Conservation (phyloP, 179 eudicot species). For the Nepenthes alata region DNA sequence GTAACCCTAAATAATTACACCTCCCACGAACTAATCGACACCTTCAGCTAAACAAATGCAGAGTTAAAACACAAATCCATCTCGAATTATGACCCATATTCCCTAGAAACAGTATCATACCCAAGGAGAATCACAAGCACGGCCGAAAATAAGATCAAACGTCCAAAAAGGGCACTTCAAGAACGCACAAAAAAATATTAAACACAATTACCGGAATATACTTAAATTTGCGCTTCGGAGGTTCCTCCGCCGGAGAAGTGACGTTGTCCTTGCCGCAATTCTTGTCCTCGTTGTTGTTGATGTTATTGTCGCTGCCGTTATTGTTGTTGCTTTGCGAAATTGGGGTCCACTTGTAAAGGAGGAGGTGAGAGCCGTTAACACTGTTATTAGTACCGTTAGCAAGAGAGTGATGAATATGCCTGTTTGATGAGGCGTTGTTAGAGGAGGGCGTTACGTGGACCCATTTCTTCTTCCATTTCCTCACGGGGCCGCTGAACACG, state of each 20-base stretch:
- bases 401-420: slow-evolving; percentile 14
- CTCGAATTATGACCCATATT: background rate
- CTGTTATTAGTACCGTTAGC: slow-evolving; percentile 24
- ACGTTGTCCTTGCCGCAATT: slow-evolving; percentile 10
- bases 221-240: slow-evolving; percentile 30
- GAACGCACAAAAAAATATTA: background rate
- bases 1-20: slow-evolving; percentile 1
- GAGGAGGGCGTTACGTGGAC: slow-evolving; percentile 40
- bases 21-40: background rate
- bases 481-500: slow-evolving; percentile 81
- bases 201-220: slow-evolving; percentile 53
- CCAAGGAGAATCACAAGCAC: too few species aligned
- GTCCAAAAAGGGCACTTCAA: background rate
- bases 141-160: background rate
- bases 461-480: slow-evolving; percentile 92
- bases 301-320: slow-evolving; percentile 3
- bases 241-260: background rate
- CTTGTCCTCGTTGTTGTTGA: background rate
- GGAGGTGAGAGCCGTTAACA: slow-evolving; percentile 29
- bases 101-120: too few species aligned
- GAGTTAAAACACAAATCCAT: background rate
- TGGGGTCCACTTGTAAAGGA: slow-evolving; percentile 80
- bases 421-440: slow-evolving; percentile 9
- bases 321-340: slow-evolving; percentile 26
- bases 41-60: background rate